These are phyloP conservation scores for Penicillium hesseltinei DNA, from an alignment of 2,329 filamentous ascomycete genomes.

Conservation along the genomic window DNA sequence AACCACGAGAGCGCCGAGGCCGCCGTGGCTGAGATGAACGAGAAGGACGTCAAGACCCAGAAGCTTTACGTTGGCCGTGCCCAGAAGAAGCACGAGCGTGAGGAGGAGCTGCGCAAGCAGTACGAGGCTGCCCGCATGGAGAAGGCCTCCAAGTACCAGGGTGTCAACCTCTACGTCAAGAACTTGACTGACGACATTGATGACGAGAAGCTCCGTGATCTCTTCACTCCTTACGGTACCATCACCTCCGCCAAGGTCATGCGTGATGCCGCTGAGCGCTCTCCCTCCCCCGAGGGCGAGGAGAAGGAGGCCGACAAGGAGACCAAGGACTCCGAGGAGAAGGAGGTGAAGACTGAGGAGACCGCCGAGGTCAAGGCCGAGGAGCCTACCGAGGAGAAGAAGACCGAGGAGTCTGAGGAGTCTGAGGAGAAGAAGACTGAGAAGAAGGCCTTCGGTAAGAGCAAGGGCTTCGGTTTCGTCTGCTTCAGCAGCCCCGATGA, in stretches of 20 bases:
- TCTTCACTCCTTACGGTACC: slow-evolving; percentile 86
- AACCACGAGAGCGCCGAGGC: slow-evolving; percentile 81
- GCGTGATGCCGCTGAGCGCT: slow-evolving; percentile 66
- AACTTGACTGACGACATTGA: slow-evolving; percentile 96
- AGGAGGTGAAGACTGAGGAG: slow-evolving; percentile 41
- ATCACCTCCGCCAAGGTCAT: slow-evolving; percentile 99
- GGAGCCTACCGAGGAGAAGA: slow-evolving; percentile 47
- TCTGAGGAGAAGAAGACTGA: slow-evolving; percentile 57
- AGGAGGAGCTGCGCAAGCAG: slow-evolving; percentile 98
- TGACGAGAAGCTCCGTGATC: slow-evolving; percentile 92
- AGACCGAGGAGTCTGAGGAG: slow-evolving; percentile 57
- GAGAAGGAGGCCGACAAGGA: slow-evolving; percentile 53
- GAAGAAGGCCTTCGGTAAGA: slow-evolving; percentile 80
- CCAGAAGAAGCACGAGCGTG: slow-evolving; percentile 99
- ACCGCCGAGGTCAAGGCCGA: slow-evolving; percentile 50
- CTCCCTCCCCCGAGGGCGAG: slow-evolving; percentile 48
- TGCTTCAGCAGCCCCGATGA: slow-evolving; percentile 99
- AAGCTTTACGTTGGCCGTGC: slow-evolving; percentile 97
- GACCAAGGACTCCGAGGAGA: slow-evolving; percentile 45
- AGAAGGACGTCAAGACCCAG: slow-evolving; percentile 87
- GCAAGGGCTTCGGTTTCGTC: slow-evolving; percentile 99
- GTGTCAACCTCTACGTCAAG: slow-evolving; percentile 99
- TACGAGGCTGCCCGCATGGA: slow-evolving; percentile 96
- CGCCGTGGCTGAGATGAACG: slow-evolving; percentile 89
- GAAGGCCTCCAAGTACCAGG: slow-evolving; percentile 99